Percentiles rank a stretch among this genome's conserved stretches.
Conservation (phyloP, 768 basidiomycete species). For the Lentinula sp. region DNA sequence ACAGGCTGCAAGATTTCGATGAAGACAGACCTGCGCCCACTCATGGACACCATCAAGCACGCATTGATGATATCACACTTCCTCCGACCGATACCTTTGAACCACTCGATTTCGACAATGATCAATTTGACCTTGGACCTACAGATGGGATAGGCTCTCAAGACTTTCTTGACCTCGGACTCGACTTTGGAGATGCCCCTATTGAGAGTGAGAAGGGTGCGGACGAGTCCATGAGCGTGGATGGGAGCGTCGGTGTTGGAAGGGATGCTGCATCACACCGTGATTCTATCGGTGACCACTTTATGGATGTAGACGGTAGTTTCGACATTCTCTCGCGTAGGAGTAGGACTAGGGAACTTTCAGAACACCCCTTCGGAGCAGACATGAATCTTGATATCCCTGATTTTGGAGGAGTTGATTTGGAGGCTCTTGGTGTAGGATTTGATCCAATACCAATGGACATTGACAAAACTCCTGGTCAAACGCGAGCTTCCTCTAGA, state of each 20-base stretch:
- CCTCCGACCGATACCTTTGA: constrained; percentile 68
- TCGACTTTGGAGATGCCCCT: constrained; percentile 64
- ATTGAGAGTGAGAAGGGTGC: constrained; percentile 26
- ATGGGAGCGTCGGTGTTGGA: constrained; percentile 66
- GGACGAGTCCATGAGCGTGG: constrained; percentile 50
- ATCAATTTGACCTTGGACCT: constrained; percentile 75
- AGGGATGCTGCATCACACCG: constrained; percentile 56
- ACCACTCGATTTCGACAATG: constrained; percentile 55
- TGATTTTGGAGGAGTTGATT: constrained; percentile 1
- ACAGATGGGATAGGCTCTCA: constrained; percentile 83
- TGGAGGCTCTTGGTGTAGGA: constrained; percentile 48
- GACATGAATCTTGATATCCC: constrained; percentile 47
- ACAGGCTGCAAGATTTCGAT: constrained; percentile 44
- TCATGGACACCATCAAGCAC: constrained; percentile 77
- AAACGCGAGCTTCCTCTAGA: constrained; percentile 58
- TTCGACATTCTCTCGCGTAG: constrained; percentile 57
- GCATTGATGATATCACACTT: constrained; percentile 85
- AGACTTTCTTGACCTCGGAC: constrained; percentile 74
- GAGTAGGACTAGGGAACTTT: constrained; percentile 54
- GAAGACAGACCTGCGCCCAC: constrained; percentile 59
- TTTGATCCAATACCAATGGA: constrained; percentile 45
- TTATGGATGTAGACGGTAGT: constrained; percentile 43
- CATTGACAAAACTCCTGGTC: constrained; percentile 49
- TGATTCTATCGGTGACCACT: constrained; percentile 57
- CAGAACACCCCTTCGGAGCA: constrained; percentile 58